Evolutionary conservation across 2,329 filamentous ascomycete species (phyloP), one percentile per base, ranked within the genome.

Genomic region (Paecilomyces niveus): DNA sequence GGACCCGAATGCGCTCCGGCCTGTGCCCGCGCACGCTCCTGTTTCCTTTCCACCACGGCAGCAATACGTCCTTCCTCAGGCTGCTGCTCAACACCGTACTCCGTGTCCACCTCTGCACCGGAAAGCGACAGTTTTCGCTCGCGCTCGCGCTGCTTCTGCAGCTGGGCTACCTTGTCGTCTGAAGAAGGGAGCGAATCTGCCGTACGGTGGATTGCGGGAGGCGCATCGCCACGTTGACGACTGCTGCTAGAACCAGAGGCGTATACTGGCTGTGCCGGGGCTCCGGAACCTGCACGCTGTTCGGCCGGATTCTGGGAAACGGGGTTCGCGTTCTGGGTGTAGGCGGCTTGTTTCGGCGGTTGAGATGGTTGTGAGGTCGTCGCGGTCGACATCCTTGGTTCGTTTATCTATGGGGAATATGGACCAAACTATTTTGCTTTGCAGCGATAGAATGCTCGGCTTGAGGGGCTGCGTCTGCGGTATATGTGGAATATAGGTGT

Each of bases 71-170:
- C 72, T 56, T 75, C 72, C 0, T 63, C 58, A 0, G 72, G 72
- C 55, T 74, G 72, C 54, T 72, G 65, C 57, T 75, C 72, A 3
- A 74, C 67, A 0, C 72, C 72, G 39, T 74, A 73, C 31, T 71
- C 69, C 2, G 67, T 57, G 54, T 74, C 70, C n/a, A 73, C 64
- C 35, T 70, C 63, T 0, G 63, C 45, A 1, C 64, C 59, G 21
- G 56, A 58, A 10, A 64, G 64, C 58, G 68, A 58, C 15, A 57
- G 31, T 1, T 33, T 54, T 22, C 62, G 59, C 9, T 68, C 58
- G 11, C 59, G 57, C 7, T 61, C 45, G 31, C 59, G 68, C 6
- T 66, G 50, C n/a, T 57, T 54, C 2, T 61, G 56, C 1, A 69
- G 60, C 22, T 56, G 59, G 3, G 65, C 62, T 6, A 67, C 65